Evolutionary conservation across 352 stramenopile species (phyloP), one percentile per base, ranked within the genome.

Genomic region (Phytophthora fragariaefolia): DNA sequence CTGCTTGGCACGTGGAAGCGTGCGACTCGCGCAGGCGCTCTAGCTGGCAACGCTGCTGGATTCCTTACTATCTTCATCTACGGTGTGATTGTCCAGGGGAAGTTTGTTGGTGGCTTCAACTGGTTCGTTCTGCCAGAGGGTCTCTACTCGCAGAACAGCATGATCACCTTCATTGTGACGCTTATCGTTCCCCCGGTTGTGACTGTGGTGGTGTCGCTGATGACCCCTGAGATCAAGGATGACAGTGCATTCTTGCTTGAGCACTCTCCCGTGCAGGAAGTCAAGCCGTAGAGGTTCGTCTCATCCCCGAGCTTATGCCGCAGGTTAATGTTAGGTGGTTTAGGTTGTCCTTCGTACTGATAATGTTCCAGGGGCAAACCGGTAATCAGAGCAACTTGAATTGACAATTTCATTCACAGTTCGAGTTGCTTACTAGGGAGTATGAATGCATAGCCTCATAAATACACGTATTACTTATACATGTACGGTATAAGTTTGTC

Each of bases 101-200:
- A 74, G 51, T 89, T 88, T 54, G 71, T 90, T 9, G 82, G 77
- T 24, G 82, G 75, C 28, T 87, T 90, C 52, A 74, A 88, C 54
- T 86, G 80, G 79, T 90, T 90, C 45, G 58, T 68, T 17, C 67
- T 90, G 32, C 79, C 79, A 0, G 82, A 90, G 40, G 79, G 79
- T 8, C 74, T 89, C 28, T 91, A 89, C 69, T 80, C 76, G 55
- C 60, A 53, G 32, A 82, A 82, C 76, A 87, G 76, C 59, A 89
- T 91, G 79, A 70, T 89, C 55, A 87, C 80, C 34, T 90, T 90
- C 73, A 84, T 90, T 55, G 52, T 87, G 28, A 73, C 76, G 42
- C 67, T 89, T 17, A 48, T 89, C 36, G 65, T 89, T 20, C 82
- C 82, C 24, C 70, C 71, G 15, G 43, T 70, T 8, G 71, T 71